Base-by-base conservation (phyloP, 1,284 basidiomycete genomes). In the Apiotrichum mycotoxinovorans region DNA sequence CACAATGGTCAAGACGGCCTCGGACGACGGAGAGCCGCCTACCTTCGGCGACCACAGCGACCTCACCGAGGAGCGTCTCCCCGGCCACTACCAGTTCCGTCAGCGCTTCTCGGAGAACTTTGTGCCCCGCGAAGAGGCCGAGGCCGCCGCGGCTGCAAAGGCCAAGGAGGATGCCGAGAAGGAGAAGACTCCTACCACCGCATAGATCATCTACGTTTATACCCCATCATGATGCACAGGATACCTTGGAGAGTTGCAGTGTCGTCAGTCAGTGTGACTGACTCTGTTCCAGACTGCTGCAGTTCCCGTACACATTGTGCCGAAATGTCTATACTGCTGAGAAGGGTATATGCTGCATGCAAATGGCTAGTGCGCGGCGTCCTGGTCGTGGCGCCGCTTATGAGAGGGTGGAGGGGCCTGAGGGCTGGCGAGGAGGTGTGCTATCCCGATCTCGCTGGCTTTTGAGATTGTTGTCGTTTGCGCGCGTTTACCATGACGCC, bases 1-100 rank as follows among this genome's bases (percentile, higher is more conserved):
- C 55, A 97, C 93, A 11, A 87, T 97, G 70, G 84, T 84, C 57
- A 96, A 93, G 77, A 80, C 78, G 0, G 83, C 84, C 1, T 57
- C 73, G 15, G 69, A 79, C 50, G 73, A 76, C 60, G 74, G 71
- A 7, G 56, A 62, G 4, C 62, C 62, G 3, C 73, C 75, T 0
- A 66, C 57, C 8, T 76, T 76, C 40, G 69, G 68, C 12, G 70
- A 71, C 57, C 66, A 71, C 52, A 54, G 63, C n/a, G 48, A 59
- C 12, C 54, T 59, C 15, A 57, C 51, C 17, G 57, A 59, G 12
- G 65, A 67, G 17, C 64, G 70, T 14, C 38, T 74, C 20, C 74
- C 74, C 10, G 74, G 72, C 15, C 74, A 76, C 61, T 65, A 66
- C 50, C 57, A 69, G 4, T 76, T 76, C 57, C 62, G 61, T 20